phyloP scores from a whole-genome alignment of 495 filamentous ascomycete genomes.

The Clohesyomyces aquaticus region DNA sequence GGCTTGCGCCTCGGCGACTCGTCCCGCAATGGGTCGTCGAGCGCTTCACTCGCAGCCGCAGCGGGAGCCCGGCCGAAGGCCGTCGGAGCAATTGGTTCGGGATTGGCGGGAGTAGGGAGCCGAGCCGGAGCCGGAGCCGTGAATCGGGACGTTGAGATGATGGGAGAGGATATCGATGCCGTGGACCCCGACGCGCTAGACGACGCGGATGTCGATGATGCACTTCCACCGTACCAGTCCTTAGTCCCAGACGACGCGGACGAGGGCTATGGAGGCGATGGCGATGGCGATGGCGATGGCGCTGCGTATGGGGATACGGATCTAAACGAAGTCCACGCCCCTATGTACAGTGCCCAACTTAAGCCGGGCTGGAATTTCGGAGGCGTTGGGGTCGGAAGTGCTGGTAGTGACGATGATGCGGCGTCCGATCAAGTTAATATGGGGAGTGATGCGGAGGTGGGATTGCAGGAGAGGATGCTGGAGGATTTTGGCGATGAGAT shows the following conservation, averaged over 20 bases:
- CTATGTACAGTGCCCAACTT: neutral
- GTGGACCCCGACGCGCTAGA: no score
- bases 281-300: neutral
- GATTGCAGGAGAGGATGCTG: neutral
- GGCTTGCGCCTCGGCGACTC: constrained; percentile 81
- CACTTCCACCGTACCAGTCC: neutral
- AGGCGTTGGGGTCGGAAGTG: neutral
- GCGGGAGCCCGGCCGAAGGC: constrained; percentile 35
- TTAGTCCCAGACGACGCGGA: no score
- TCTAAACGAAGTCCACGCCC: no score
- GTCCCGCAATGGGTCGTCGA: constrained; percentile 65
- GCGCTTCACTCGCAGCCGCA: constrained; percentile 45
- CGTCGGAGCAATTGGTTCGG: neutral
- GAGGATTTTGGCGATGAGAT: constrained; percentile 5
- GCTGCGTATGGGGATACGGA: neutral
- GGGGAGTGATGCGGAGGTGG: neutral
- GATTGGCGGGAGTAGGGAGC: neutral
- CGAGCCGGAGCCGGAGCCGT: neutral
- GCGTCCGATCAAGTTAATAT: neutral
- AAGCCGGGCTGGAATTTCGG: neutral
- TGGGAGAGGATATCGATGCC: no score
- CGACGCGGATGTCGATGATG: neutral
- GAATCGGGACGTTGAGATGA: no score
- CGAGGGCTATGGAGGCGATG: constrained; percentile 5
- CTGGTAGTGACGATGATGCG: neutral